Conservation (phyloP, 2,329 filamentous ascomycete genomes). For the Fusarium tuaranense region DNA sequence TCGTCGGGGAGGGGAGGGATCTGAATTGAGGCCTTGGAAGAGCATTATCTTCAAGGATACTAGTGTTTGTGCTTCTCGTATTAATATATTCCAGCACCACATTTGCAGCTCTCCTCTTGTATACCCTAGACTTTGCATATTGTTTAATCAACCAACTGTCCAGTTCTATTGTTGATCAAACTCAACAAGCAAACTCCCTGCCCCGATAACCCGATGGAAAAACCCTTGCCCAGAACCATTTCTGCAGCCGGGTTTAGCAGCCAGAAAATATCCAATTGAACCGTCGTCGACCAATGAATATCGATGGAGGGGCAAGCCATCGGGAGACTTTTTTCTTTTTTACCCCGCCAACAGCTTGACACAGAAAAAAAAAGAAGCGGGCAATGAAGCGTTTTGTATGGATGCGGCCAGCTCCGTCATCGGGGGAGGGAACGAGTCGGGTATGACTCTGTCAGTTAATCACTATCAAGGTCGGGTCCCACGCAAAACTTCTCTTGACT, state of each 20-base stretch:
- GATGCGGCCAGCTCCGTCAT: slow-evolving; percentile 34
- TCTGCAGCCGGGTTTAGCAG: slow-evolving; percentile 17
- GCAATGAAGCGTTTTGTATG: neutral
- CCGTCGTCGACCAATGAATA: slow-evolving; percentile 19
- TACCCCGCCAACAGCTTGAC: slow-evolving; percentile 31
- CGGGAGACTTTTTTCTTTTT: neutral
- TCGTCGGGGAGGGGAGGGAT: slow-evolving; percentile 12
- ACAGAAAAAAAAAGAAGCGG: neutral
- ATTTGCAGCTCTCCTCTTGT: neutral
- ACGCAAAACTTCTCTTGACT: slow-evolving; percentile 16
- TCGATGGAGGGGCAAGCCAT: slow-evolving; percentile 15
- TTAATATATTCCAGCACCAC: slow-evolving; percentile 7
- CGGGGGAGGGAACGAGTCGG: slow-evolving; percentile 5
- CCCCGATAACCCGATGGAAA: slow-evolving; percentile 24
- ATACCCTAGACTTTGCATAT: neutral
- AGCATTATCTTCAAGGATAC: neutral
- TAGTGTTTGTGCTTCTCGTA: slow-evolving; percentile 24
- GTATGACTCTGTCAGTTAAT: slow-evolving; percentile 16
- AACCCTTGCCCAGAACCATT: slow-evolving; percentile 9
- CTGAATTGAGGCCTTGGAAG: neutral
- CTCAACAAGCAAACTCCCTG: neutral
- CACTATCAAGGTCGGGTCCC: slow-evolving; percentile 14
- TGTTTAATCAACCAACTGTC: neutral
- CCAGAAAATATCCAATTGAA: neutral
- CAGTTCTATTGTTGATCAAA: neutral